Percentiles rank a stretch among this genome's conserved stretches.
Conservation (phyloP, 768 basidiomycete species). For the Punctularia strigosozonata region DNA sequence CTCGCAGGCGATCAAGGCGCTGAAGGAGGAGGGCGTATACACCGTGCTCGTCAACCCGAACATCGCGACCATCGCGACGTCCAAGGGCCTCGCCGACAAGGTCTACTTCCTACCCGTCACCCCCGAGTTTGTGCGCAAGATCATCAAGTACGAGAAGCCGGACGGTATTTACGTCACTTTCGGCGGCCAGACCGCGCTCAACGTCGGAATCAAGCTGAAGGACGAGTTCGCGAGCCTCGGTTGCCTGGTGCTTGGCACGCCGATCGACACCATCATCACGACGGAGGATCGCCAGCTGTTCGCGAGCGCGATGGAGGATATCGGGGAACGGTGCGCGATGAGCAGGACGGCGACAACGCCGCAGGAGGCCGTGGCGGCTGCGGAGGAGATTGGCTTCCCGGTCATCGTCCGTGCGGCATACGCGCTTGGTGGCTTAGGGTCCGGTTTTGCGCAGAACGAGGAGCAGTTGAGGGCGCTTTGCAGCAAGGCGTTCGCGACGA, state of each 20-base stretch:
- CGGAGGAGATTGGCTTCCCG: conserved; percentile 79
- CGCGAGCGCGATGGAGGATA: conserved; percentile 87
- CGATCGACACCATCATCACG: conserved; percentile 92
- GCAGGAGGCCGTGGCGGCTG: conserved; percentile 78
- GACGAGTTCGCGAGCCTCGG: conserved; percentile 89
- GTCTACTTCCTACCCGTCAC: conserved; percentile 99
- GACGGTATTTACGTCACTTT: conserved; percentile 99
- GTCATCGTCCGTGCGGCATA: conserved; percentile 96
- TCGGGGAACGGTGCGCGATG: conserved; percentile 92
- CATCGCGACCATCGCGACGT: conserved; percentile 97
- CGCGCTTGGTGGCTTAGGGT: conserved; percentile 90
- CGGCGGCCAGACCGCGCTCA: conserved; percentile 94
- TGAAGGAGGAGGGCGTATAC: conserved; percentile 98
- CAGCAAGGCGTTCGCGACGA: conserved; percentile 92
- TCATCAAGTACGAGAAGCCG: conserved; percentile 97
- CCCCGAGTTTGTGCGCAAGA: conserved; percentile 93
- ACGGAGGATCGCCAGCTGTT: conserved; percentile 97
- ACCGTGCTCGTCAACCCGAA: conserved; percentile 98
- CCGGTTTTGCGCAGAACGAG: conserved; percentile 93
- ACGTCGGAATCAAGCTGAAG: conserved; percentile 95
- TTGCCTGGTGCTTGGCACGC: conserved; percentile 90
- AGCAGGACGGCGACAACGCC: conserved; percentile 77
- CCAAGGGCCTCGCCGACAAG: conserved; percentile 96
- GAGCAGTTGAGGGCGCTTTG: conserved; percentile 81
- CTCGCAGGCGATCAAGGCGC: conserved; percentile 97